Conservation (phyloP, 2,329 filamentous ascomycete species). For the Cladobotryum mycophilum region DNA sequence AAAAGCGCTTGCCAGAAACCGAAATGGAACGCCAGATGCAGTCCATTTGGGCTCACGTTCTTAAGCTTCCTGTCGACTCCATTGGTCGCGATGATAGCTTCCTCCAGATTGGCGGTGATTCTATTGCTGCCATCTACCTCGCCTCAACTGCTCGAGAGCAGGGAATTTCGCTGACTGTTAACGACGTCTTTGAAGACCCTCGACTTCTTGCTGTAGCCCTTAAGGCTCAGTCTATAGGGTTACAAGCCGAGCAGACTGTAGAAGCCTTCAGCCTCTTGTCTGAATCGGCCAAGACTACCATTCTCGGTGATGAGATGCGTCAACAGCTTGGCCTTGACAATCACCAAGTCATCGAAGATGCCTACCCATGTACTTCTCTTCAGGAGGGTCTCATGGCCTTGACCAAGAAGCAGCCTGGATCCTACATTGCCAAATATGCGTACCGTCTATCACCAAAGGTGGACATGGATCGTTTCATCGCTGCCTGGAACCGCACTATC, state of each 20-base stretch:
- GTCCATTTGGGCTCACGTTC: neutral
- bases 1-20: neutral
- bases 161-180: slow-evolving; percentile 10
- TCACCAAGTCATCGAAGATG: slow-evolving; percentile 11
- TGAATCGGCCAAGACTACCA: neutral
- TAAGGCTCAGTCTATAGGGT: neutral
- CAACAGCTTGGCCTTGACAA: neutral
- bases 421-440: slow-evolving; percentile 26
- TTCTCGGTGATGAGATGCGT: neutral
- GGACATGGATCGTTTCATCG: slow-evolving; percentile 19
- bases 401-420: slow-evolving; percentile 24
- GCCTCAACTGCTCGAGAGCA: slow-evolving; percentile 10
- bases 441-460: slow-evolving; percentile 16
- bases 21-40: slow-evolving; percentile 4
- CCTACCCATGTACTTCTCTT: slow-evolving; percentile 18
- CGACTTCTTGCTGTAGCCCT: slow-evolving; percentile 1
- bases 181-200: slow-evolving; percentile 12
- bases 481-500: slow-evolving; percentile 20
- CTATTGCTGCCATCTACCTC: slow-evolving; percentile 12
- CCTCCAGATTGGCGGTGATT: slow-evolving; percentile 14
- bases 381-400: slow-evolving; percentile 22
- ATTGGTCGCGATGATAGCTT: slow-evolving; percentile 15
- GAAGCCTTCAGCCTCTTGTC: slow-evolving; percentile 5
- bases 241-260: neutral
- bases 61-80: neutral